Base-by-base conservation (phyloP, 257 asterid genomes). In the Solanum corneliomulleri region DNA sequence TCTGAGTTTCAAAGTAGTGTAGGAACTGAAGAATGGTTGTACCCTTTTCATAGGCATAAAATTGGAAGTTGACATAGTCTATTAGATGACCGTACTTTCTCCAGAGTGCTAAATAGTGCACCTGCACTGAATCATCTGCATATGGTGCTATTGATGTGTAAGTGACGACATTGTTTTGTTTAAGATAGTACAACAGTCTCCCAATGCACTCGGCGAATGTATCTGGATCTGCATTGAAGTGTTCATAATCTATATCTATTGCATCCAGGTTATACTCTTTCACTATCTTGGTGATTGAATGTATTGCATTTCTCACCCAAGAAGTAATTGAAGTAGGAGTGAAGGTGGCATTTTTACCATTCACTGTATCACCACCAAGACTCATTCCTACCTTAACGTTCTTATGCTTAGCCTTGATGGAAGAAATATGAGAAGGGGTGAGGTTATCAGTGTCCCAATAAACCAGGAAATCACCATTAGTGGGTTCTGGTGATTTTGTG, bases 121-220 rank as follows among this genome's bases (percentile, higher is more conserved):
- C 91, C 89, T 91, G 90, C 25, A 94, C 91, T 6, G 89, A 86
- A 41, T 88, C 92, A 76, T 88, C 89, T 2, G 92, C 92, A 31
- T 90, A 94, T 5, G 98, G 98, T 23, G 97, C 98, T 64, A 95
- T 95, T 39, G 98, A 95, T 66, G 92, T 87, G 77, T 89, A 92
- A 7, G 93, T 89, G 13, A 94, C 90, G 2, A 94, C 84, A 74
- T 78, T 85, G 47, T 93, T 92, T 33, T 92, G 90, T 85, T 94
- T 95, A 11, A 94, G 93, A 87, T 92, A 88, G 88, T 71, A 90
- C 21, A 93, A 47, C 69, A 94, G 93, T 69, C 88, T 85, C 29
- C 98, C 98, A 1, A 95, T 91, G 88, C 98, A 94, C 87, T 93
- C 95, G 0, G 97, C 94, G n/a, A 94, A 95, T 58, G 97, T 95